Evolutionary conservation across 768 basidiomycete species (phyloP).

Genomic region (Neoboletus magnificus): DNA sequence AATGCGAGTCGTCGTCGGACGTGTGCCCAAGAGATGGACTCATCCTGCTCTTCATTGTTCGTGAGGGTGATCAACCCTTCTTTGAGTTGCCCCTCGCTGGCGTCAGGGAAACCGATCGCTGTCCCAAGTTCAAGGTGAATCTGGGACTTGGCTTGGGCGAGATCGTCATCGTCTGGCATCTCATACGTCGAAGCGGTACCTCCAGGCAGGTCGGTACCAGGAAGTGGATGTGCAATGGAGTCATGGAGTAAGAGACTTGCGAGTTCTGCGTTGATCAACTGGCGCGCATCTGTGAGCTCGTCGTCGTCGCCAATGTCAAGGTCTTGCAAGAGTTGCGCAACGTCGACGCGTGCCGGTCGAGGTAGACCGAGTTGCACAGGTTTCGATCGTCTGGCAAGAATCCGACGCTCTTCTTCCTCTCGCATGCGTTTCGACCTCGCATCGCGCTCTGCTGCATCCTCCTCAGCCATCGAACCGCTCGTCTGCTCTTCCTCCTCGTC

Average conservation of each 20-base stretch:
- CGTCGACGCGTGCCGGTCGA: slow-evolving; percentile 80
- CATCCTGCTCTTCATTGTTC: slow-evolving; percentile 59
- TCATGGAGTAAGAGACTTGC: slow-evolving; percentile 82
- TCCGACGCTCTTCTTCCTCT: slow-evolving; percentile 76
- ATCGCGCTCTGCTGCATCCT: slow-evolving; percentile 94
- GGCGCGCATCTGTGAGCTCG: slow-evolving; percentile 50
- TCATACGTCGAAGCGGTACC: slow-evolving; percentile 64
- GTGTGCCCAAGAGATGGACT: slow-evolving; percentile 67
- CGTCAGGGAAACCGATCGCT: slow-evolving; percentile 81
- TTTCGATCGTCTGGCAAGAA: slow-evolving; percentile 77
- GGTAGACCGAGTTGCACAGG: slow-evolving; percentile 82
- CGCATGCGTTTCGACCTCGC: slow-evolving; percentile 58
- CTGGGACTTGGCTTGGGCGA: slow-evolving; percentile 63
- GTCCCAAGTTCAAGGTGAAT: slow-evolving; percentile 81
- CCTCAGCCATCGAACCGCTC: slow-evolving; percentile 40
- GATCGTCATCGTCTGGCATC: slow-evolving; percentile 72
- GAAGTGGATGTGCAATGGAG: slow-evolving; percentile 79
- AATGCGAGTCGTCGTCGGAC: slow-evolving; percentile 61
- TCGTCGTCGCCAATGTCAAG: slow-evolving; percentile 51
- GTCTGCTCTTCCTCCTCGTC: slow-evolving; percentile 59
- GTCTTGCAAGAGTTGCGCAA: slow-evolving; percentile 56
- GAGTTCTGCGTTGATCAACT: slow-evolving; percentile 74
- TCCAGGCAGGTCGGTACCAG: slow-evolving; percentile 80
- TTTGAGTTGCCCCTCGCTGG: slow-evolving; percentile 73
- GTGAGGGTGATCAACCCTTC: slow-evolving; percentile 67